Percentiles rank a stretch among this genome's conserved stretches.
Evolutionary conservation across 306 rosid genomes (phyloP).

Genomic region (Trifolium dubium): DNA sequence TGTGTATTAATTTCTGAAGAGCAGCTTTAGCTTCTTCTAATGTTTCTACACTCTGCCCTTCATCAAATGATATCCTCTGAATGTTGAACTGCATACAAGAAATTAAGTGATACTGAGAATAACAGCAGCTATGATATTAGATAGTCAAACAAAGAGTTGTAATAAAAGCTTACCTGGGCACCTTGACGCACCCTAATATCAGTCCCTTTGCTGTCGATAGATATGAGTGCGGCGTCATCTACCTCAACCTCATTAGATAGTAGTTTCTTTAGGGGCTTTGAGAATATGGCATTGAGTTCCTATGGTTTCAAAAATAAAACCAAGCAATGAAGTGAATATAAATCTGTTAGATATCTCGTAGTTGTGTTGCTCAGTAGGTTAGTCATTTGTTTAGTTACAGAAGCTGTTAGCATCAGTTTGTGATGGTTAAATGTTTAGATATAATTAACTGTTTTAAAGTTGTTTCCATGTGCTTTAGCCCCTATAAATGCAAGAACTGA

Average conservation of each 20-base stretch:
- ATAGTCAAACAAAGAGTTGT: not conserved
- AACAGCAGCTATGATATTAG: conserved; percentile 15
- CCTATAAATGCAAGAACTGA: not conserved
- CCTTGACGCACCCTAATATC: conserved; percentile 98
- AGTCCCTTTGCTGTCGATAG: conserved; percentile 95
- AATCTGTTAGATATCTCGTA: conserved; percentile 1
- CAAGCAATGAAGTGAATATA: conserved; percentile 27
- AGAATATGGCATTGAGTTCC: conserved; percentile 94
- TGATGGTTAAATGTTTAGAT: not conserved
- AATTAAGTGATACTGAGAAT: not conserved
- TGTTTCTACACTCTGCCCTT: conserved; percentile 85
- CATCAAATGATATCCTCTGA: conserved; percentile 93
- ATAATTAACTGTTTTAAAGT: not conserved
- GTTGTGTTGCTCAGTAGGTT: conserved; percentile 1
- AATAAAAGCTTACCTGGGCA: conserved; percentile 69
- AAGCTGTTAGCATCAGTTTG: conserved; percentile 3
- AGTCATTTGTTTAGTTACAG: conserved; percentile 3
- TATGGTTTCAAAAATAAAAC: conserved; percentile 41
- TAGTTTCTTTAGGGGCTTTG: conserved; percentile 90
- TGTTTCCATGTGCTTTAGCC: not conserved
- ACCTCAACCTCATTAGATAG: conserved; percentile 84
- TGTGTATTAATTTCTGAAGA: conserved; percentile 79
- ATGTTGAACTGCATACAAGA: conserved; percentile 76
- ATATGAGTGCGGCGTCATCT: conserved; percentile 97
- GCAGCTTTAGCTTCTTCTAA: conserved; percentile 95